Evolutionary conservation across 441 rosid genomes (phyloP), one percentile per base, ranked within the genome.

Genomic region (Jatropha multifida): DNA sequence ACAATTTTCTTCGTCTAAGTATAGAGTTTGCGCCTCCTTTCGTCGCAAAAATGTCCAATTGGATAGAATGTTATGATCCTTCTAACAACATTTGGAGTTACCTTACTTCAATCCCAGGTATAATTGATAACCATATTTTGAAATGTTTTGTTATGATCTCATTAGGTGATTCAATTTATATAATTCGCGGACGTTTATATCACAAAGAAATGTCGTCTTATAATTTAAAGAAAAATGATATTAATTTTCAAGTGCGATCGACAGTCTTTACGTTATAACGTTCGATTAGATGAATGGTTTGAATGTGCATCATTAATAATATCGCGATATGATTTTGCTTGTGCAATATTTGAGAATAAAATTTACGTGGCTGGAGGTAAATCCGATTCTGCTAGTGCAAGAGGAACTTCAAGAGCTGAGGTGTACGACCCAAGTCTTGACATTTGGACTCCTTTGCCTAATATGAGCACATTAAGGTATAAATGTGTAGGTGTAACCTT

Each of bases 361-460:
- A 83, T 84, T 18, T 88, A 81, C 0, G 88, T 87, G 32, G 92
- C 89, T 0, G 92, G 90, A 4, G 88, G 88, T 20, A 82, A 86
- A 72, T 85, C 85, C 41, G 18, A 55, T 13, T 68, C 78, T 77
- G 63, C 7, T 2, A 77, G 83, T 8, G 72, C 77, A 0, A 69
- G 75, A 3, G 91, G 91, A 9, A 58, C 83, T 17, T 76, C 88
- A 1, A 77, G 79, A 0, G 85, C 87, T 0, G 86, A 85, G 69
- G 80, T 68, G 23, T 86, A 90, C 8, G 83, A 88, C 74, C 88
- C 87, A 4, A 4, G 2, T 2, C n/a, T 37, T 0, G 66, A 83
- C 17, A 60, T n/a, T 40, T 90, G 94, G 92, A 77, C 77, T 0
- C 63, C 77, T 0, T 51, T 88, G 75, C 88, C 87, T 0, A 37